Percentiles rank a stretch among this genome's conserved stretches.
These are phyloP conservation scores for Yarrowia bubula DNA, from an alignment of 805 yeast species.

Conservation along the genomic window DNA sequence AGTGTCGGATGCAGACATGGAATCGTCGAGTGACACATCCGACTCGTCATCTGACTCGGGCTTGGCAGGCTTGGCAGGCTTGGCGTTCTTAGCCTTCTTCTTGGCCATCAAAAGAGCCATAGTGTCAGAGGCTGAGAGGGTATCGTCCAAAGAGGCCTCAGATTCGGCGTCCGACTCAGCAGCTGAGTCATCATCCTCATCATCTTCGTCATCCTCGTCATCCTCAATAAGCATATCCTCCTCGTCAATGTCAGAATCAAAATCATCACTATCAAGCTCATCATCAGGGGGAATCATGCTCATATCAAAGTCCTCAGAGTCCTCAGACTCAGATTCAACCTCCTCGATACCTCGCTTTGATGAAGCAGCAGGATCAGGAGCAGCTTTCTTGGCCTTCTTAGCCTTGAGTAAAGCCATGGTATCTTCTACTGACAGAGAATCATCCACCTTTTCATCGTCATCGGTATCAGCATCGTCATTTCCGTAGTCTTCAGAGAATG, in stretches of 20 bases:
- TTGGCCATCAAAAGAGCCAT: not conserved
- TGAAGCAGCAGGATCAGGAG: no score
- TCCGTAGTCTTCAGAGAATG: conserved; percentile 24
- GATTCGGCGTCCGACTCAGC: not conserved
- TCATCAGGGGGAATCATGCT: not conserved
- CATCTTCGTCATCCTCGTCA: conserved; percentile 9
- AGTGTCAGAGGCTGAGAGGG: not conserved
- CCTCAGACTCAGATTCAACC: not conserved
- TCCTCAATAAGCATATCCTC: conserved; percentile 32
- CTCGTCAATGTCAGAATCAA: conserved; percentile 25
- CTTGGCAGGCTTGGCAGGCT: not conserved
- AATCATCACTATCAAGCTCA: not conserved
- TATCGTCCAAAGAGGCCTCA: not conserved
- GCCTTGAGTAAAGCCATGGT: conserved; percentile 10
- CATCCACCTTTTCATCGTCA: conserved; percentile 28
- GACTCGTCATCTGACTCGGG: not conserved
- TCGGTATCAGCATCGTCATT: not conserved
- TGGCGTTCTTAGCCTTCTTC: not conserved
- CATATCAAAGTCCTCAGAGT: not conserved
- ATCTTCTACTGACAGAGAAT: not conserved
- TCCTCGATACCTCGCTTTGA: not conserved
- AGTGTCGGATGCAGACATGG: conserved; percentile 34
- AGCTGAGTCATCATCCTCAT: not conserved
- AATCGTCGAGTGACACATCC: not conserved
- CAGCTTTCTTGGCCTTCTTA: not conserved